Evolutionary conservation across 1,139 yeast species (phyloP), one percentile per base, ranked within the genome.

Genomic region (Yamadazyma aaseri): DNA sequence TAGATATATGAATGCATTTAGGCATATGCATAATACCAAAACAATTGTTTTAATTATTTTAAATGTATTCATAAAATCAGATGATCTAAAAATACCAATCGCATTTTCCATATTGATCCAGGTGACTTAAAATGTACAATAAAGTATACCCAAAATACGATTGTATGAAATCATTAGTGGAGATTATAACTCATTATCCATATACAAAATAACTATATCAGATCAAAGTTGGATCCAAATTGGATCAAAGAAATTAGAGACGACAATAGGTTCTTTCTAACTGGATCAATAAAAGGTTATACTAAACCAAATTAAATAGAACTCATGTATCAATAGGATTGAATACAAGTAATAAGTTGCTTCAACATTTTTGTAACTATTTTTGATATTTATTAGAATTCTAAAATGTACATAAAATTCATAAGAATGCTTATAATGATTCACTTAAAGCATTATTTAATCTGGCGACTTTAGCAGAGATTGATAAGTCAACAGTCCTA

Each of bases 401-500:
- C 39, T 38, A 35, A 28, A 35, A 24, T 31, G 29, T 32, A 31
- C 40, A 37, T 28, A 31, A 30, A 34, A 36, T 30, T 32, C 39
- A 35, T 32, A 20, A 32, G 20, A 9, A 28, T 23, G 32, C 32
- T 34, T 80, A 86, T 64, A 87, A 76, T 50, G 95, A 73, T 70
- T 89, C 96, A 55, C 77, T 73, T 63, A 92, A 81, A 54, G 86
- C 79, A 67, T 85, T 80, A 83, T 94, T 92, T 70, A 90, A 82
- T 71, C 79, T 86, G 61, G 85, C 74, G 59, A 92, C 81, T 76
- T 83, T 89, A 58, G 86, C 67, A 42, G 92, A 74, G 52, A 92
- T 80, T 41, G 95, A 84, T 63, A 92, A 78, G 66, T 92, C 99
- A 53, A 89, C 96, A 45, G 97, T 90, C 66, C 84, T 86, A 73